Base-by-base conservation (phyloP, 805 yeast genomes). In the Kazachstania psychrophila region DNA sequence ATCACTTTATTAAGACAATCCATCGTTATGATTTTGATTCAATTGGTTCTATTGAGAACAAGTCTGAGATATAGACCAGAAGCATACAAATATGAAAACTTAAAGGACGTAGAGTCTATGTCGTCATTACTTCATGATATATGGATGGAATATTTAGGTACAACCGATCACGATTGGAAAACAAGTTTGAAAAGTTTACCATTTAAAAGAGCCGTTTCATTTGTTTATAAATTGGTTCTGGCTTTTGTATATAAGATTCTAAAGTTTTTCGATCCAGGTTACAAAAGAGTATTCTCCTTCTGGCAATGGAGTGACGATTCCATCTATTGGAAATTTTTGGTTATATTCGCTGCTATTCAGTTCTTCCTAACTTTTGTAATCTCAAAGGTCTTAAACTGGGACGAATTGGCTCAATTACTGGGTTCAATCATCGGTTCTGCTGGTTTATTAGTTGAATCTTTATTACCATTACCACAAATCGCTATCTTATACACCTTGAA, bases 261-360 rank as follows among this genome's bases (percentile, higher is more conserved):
- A 13, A 68, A 76, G 34, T 69, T 79, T 38, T 83, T 81, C 55
- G 92, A 83, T 56, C 82, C 82, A 14, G 72, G 72, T 51, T 80
- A 73, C 50, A 63, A 66, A 37, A 64, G 94, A 40, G 78, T 86
- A 1, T 68, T 66, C 33, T 57, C 68, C 26, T 84, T 87, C 51
- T 87, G 96, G 96, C 94, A 85, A 58, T 87, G 96, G 96, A 66
- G 69, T 46, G 67, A 72, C 5, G 73, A 72, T 40, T 48, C 38
- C 7, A 61, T 55, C 26, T 83, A 73, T 56, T 82, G 86, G 87
- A 64, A 61, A 45, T 85, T 82, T 51, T 48, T 86, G 7, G 51
- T 58, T 0, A 50, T 60, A 5, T 79, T 77, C 45, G 44, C 70
- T 3, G 51, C 57, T 3, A 34, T 61, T 10, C 68, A 73, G 37